phyloP scores from a whole-genome alignment of 2,329 filamentous ascomycete genomes.

The Arthrocladium fulminans region DNA sequence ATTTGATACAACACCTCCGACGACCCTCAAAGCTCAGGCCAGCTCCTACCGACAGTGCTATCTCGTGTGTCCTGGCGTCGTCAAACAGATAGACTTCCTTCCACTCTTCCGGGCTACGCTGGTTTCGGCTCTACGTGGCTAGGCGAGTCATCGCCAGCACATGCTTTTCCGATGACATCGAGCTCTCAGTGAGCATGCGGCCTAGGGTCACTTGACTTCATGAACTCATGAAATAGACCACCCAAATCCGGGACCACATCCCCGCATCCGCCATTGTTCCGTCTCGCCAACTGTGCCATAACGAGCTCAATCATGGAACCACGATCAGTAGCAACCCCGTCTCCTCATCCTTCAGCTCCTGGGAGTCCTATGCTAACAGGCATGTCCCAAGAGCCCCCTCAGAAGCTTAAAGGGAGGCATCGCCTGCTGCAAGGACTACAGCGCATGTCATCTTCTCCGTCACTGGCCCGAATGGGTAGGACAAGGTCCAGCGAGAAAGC shows the following conservation, averaged over 20 bases:
- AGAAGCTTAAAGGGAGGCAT: slow-evolving; percentile 59
- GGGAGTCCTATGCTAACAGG: slow-evolving; percentile 2
- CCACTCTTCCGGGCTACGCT: too few relatives aligned
- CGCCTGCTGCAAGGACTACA: slow-evolving; percentile 65
- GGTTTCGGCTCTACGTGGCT: too few relatives aligned
- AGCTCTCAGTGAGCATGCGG: not conserved
- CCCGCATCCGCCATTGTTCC: not conserved
- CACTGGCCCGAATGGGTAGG: slow-evolving; percentile 55
- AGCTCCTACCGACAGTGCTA: not conserved
- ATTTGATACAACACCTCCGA: not conserved
- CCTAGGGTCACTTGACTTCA: not conserved
- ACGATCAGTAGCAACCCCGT: not conserved
- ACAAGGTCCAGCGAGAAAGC: slow-evolving; percentile 51
- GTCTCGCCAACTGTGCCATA: not conserved
- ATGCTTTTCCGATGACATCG: not conserved
- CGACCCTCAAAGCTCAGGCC: slow-evolving; percentile 1
- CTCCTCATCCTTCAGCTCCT: slow-evolving; percentile 5
- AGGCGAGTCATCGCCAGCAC: not conserved
- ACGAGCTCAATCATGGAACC: not conserved
- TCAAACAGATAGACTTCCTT: not conserved
- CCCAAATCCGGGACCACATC: not conserved
- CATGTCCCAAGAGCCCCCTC: slow-evolving; percentile 29
- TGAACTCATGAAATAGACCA: not conserved
- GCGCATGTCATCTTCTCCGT: slow-evolving; percentile 72
- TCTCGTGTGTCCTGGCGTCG: not conserved